phyloP scores from a whole-genome alignment of 331 rosid genomes.

The Spiraea crenata region DNA sequence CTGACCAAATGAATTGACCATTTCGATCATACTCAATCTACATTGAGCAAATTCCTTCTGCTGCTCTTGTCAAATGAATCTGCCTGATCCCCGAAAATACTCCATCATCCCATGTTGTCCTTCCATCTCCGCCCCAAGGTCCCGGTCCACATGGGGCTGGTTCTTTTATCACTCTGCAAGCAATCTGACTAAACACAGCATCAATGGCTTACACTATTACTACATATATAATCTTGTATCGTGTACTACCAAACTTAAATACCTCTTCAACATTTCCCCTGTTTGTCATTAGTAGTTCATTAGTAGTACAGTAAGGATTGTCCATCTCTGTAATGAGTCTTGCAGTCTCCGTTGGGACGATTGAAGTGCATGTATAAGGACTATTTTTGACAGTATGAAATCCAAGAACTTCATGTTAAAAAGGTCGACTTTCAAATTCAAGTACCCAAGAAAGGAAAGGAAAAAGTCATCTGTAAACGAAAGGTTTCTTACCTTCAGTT shows the following conservation, averaged over 20 bases:
- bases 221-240: not conserved
- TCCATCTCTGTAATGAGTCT: slow-evolving; percentile 9
- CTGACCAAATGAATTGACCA: slow-evolving; percentile 91
- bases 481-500: slow-evolving; percentile 39
- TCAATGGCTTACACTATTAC: not conserved
- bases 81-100: slow-evolving; percentile 77
- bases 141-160: slow-evolving; percentile 92
- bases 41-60: slow-evolving; percentile 71
- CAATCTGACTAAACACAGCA: slow-evolving; percentile 30
- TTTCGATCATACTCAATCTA: slow-evolving; percentile 86
- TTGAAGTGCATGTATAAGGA: too few species aligned
- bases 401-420: not conserved
- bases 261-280: slow-evolving; percentile 20
- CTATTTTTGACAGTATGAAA: slow-evolving; percentile 29
- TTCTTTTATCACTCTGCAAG: slow-evolving; percentile 67
- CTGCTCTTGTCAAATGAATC: slow-evolving; percentile 65
- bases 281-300: slow-evolving; percentile 11
- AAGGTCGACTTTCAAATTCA: slow-evolving; percentile 1
- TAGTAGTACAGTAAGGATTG: slow-evolving; percentile 11
- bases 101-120: slow-evolving; percentile 92
- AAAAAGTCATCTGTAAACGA: not conserved
- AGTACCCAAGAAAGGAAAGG: not conserved
- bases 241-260: not conserved
- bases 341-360: slow-evolving; percentile 19
- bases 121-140: slow-evolving; percentile 98